Conservation (phyloP, 495 filamentous ascomycete species). For the Penicillium longicatenatum region DNA sequence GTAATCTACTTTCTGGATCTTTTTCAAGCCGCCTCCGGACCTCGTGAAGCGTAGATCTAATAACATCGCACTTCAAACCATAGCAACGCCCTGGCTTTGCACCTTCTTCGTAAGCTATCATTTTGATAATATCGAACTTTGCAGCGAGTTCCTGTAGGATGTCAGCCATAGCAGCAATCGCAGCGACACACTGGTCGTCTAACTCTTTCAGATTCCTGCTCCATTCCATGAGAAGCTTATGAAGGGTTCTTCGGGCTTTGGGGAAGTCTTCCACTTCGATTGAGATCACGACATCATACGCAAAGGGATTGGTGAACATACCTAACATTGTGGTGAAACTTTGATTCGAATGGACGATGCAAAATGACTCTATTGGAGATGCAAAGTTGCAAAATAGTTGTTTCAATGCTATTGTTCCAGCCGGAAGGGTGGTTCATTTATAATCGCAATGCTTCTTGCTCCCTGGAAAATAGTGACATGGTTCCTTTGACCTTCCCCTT, state of each 20-base stretch:
- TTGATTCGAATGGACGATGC: neutral
- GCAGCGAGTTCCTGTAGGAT: neutral
- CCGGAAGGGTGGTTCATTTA: too few species aligned
- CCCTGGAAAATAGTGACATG: too few species aligned
- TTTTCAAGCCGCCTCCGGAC: neutral
- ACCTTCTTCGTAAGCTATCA: neutral
- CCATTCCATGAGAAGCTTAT: neutral
- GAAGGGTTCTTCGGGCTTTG: neutral
- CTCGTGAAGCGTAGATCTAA: neutral
- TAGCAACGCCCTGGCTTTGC: neutral
- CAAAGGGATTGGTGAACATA: neutral
- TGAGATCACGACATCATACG: neutral
- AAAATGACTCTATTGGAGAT: neutral
- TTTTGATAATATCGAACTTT: neutral
- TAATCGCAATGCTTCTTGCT: too few species aligned
- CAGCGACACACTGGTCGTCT: neutral
- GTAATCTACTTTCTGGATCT: neutral
- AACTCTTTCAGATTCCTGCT: neutral
- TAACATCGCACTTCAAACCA: neutral
- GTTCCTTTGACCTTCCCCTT: too few species aligned
- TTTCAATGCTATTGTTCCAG: too few species aligned
- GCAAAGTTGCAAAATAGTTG: too few species aligned
- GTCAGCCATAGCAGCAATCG: neutral
- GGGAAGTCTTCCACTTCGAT: neutral
- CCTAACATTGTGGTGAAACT: neutral